Conservation (phyloP, 768 basidiomycete species). For the Amyloporia xantha region DNA sequence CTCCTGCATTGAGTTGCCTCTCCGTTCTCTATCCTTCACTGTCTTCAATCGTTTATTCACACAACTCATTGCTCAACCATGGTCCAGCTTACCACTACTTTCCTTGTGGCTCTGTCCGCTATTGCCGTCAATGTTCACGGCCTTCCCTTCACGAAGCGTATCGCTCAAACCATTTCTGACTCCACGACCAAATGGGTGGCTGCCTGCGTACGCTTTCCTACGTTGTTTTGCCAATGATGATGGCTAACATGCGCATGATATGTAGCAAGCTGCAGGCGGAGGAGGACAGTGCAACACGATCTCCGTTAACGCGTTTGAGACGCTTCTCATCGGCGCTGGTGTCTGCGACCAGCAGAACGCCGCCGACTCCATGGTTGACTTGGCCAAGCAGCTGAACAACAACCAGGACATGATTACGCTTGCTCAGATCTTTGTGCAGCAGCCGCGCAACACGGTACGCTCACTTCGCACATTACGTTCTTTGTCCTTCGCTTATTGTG, state of each 20-base stretch:
- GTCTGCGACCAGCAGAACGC: slow-evolving; percentile 39
- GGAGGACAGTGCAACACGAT: slow-evolving; percentile 49
- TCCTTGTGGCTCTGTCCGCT: slow-evolving; percentile 26
- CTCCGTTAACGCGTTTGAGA: slow-evolving; percentile 47
- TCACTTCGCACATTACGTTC: too few relatives aligned
- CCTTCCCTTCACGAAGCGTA: slow-evolving; percentile 35
- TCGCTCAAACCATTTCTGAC: slow-evolving; percentile 41
- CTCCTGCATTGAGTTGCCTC: neutral
- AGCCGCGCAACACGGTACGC: slow-evolving; percentile 46
- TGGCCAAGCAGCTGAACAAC: slow-evolving; percentile 42
- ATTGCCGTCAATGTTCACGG: slow-evolving; percentile 23
- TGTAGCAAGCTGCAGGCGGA: slow-evolving; percentile 50
- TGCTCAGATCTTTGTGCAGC: slow-evolving; percentile 50
- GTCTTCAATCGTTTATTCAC: neutral
- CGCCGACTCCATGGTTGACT: slow-evolving; percentile 43
- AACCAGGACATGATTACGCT: slow-evolving; percentile 41
- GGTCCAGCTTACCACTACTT: slow-evolving; percentile 27
- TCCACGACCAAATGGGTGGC: slow-evolving; percentile 44
- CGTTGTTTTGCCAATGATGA: neutral
- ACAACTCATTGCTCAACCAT: slow-evolving; percentile 12
- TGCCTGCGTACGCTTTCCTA: slow-evolving; percentile 35
- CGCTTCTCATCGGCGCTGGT: slow-evolving; percentile 48
- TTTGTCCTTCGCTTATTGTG: too few relatives aligned
- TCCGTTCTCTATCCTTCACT: neutral
- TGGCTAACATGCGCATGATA: neutral